Base-by-base conservation (phyloP, 139 green algal species). In the Haematococcus lacustris region DNA sequence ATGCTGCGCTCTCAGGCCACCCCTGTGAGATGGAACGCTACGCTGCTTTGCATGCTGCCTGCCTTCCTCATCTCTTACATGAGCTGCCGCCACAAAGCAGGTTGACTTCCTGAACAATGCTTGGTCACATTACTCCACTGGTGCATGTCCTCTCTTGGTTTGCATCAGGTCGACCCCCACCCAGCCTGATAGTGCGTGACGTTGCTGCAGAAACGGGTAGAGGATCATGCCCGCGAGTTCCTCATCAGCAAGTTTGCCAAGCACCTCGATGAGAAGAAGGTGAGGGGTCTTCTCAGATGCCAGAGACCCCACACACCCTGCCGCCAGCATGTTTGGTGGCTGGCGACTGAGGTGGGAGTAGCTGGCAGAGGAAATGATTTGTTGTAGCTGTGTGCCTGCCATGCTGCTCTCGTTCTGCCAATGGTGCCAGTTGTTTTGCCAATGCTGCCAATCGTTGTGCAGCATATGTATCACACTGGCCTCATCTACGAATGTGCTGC, bases 221-320 rank as follows among this genome's bases (percentile, higher is more conserved):
- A 79, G 68, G 74, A 74, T 51, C 39, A 74, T 34, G 68, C 67
- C 0, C 74, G 66, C n/a, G 39, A 51, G 9, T 71, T 63, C 35
- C 32, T 80, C 26, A 69, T 38, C 17, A 60, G 71, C 0, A 80
- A 70, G 38, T 80, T 75, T n/a, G 68, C 62, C 3, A 41, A 60
- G 61, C 72, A 73, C 61, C 68, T 80, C 5, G 35, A 66, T 23
- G 68, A 50, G 37, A 30, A 51, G 25, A 69, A 69, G 53, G 53
- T 64, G 53, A 35, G 53, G 23, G 13, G 47, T 21, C 13, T 28
- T 57, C 47, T 57, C 47, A 57, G 47, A 28, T n/a, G n/a, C n/a
- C n/a, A n/a, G n/a, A n/a, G n/a, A n/a, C n/a, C n/a, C n/a, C n/a
- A n/a, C n/a, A n/a, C n/a, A n/a, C n/a, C n/a, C n/a, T n/a, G n/a